Conservation (phyloP, 768 basidiomycete genomes). For the Serendipita sp. region DNA sequence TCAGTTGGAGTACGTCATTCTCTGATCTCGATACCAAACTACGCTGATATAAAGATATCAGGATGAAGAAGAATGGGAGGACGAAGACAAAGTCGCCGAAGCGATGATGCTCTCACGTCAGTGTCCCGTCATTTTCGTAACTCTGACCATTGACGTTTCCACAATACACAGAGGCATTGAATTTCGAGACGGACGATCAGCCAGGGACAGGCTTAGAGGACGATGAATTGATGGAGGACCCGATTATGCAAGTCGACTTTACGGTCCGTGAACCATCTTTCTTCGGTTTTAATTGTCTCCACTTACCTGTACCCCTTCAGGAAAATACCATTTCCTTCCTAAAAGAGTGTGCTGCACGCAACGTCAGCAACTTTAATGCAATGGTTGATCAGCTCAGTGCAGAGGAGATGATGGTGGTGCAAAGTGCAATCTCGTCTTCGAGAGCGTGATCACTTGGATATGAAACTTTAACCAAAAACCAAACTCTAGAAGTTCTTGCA, state of each 20-base stretch:
- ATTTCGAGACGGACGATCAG: neutral
- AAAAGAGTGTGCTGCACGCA: constrained; percentile 45
- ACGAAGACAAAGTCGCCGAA: constrained; percentile 57
- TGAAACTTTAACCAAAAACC: too few relatives aligned
- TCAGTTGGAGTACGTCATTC: constrained; percentile 31
- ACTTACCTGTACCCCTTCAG: constrained; percentile 22
- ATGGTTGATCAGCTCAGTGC: constrained; percentile 49
- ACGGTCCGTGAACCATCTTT: constrained; percentile 23
- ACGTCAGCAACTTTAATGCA: constrained; percentile 44
- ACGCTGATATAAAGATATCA: constrained; percentile 8
- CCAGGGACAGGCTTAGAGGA: constrained; percentile 28
- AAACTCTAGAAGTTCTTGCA: too few relatives aligned
- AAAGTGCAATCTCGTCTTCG: neutral
- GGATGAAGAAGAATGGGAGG: constrained; percentile 86
- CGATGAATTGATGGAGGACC: constrained; percentile 77
- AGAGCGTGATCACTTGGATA: neutral
- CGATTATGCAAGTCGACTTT: constrained; percentile 77
- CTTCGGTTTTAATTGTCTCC: too few relatives aligned
- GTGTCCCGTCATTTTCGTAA: neutral
- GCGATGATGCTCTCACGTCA: constrained; percentile 3
- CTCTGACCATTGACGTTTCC: neutral
- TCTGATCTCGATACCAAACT: neutral
- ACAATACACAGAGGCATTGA: neutral
- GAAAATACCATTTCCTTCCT: constrained; percentile 56
- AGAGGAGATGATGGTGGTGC: constrained; percentile 58